Conservation (phyloP, 1,284 basidiomycete species). For the Puccinia horiana region DNA sequence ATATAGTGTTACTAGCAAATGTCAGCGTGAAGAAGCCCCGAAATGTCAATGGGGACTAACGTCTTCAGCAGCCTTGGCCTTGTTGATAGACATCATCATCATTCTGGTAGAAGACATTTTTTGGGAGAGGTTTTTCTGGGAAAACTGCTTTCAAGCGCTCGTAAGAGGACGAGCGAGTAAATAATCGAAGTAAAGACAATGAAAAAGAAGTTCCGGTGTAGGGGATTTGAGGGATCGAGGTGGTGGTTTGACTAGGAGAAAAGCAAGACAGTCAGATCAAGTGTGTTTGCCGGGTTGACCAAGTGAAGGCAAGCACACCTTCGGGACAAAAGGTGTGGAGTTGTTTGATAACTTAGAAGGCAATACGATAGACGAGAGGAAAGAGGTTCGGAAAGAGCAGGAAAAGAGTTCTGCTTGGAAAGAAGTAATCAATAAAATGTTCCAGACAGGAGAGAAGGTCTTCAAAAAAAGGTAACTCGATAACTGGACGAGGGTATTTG, state of each 20-base stretch:
- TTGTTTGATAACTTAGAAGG: background rate
- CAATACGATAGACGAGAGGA: constrained; percentile 13
- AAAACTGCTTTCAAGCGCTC: too few species aligned
- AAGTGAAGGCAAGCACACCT: background rate
- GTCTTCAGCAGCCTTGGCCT: background rate
- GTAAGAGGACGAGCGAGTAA: too few species aligned
- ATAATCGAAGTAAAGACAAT: too few species aligned
- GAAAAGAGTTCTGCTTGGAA: background rate
- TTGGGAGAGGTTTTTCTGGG: too few species aligned
- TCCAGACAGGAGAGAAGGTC: background rate
- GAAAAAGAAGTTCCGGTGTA: background rate
- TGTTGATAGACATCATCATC: constrained; percentile 9
- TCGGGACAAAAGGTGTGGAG: background rate
- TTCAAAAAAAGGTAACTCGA: background rate
- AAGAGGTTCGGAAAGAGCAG: background rate
- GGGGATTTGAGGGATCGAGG: background rate
- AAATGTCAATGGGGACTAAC: background rate
- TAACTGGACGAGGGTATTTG: background rate
- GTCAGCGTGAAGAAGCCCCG: background rate
- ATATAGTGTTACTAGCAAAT: too few species aligned
- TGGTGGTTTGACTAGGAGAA: background rate
- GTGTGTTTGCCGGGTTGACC: too few species aligned
- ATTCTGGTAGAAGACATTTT: background rate
- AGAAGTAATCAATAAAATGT: background rate
- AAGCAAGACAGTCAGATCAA: too few species aligned